phyloP scores from a whole-genome alignment of 2,329 filamentous ascomycete genomes.

The Ascochyta fabae region DNA sequence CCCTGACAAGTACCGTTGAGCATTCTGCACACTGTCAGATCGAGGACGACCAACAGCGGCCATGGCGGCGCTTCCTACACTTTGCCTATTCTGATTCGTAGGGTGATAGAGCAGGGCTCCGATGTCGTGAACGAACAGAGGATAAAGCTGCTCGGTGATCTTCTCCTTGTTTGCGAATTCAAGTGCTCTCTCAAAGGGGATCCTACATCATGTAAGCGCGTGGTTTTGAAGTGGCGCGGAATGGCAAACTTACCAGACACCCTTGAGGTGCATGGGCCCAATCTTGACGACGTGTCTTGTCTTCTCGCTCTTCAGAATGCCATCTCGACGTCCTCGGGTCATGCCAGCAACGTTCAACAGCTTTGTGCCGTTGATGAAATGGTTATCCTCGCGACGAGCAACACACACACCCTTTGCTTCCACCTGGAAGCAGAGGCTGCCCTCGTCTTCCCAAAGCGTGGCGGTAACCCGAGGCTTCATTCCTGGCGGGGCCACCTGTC shows the following conservation, averaged over 20 bases:
- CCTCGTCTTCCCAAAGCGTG: slow-evolving; percentile 97
- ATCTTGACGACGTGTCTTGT: slow-evolving; percentile 97
- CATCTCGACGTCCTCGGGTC: slow-evolving; percentile 93
- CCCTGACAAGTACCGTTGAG: slow-evolving; percentile 63
- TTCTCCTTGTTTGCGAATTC: slow-evolving; percentile 99
- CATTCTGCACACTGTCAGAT: slow-evolving; percentile 50
- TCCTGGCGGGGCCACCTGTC: slow-evolving; percentile 87
- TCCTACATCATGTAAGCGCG: slow-evolving; percentile 64
- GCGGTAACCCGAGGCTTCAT: slow-evolving; percentile 97
- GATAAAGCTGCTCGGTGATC: slow-evolving; percentile 94
- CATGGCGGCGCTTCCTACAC: slow-evolving; percentile 74
- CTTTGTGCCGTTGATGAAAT: slow-evolving; percentile 99
- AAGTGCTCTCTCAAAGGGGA: slow-evolving; percentile 94
- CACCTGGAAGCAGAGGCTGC: slow-evolving; percentile 96
- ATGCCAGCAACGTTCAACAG: slow-evolving; percentile 96
- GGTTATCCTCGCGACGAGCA: slow-evolving; percentile 94
- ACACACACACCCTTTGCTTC: slow-evolving; percentile 97
- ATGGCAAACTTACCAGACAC: slow-evolving; percentile 51
- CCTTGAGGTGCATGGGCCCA: slow-evolving; percentile 98
- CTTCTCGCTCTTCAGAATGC: slow-evolving; percentile 97
- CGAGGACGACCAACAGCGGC: slow-evolving; percentile 72
- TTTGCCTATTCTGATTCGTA: slow-evolving; percentile 81
- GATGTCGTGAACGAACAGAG: slow-evolving; percentile 97
- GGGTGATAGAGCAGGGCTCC: slow-evolving; percentile 92
- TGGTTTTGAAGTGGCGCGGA: no score